Evolutionary conservation across 2,329 filamentous ascomycete genomes (phyloP), one percentile per base, ranked within the genome.

Genomic region (Xylaria sp.): DNA sequence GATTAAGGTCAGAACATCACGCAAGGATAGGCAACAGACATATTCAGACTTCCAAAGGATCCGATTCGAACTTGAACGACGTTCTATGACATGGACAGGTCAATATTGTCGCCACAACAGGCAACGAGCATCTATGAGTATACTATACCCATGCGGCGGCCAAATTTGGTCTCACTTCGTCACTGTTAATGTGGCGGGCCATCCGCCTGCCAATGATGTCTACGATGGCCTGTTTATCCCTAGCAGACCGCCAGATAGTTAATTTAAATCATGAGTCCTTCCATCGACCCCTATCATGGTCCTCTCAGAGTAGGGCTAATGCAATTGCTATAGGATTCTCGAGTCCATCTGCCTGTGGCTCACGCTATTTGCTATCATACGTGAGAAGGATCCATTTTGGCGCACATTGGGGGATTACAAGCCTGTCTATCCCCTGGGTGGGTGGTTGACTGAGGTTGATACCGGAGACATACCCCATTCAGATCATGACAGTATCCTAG

Each of bases 151-250:
- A 55, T n/a, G 25, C n/a, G 23, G 10, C 10, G 36, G 48, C 39
- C 9, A 33, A 23, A 20, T 25, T 46, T 8, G 36, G 33, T 36
- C 36, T 67, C 39, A 33, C 25, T 23, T 55, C 31, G 10, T 63
- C 55, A 55, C 23, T 43, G 20, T 58, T 23, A 13, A 31, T 3
- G 23, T 20, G 51, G 68, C 64, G 64, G 68, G 57, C 64, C 68
- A 64, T 70, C 68, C 68, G 64, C 68, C 23, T 67, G 36, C 64
- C 64, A 70, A 70, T 64, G 25, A 51, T 18, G 48, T 55, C 56
- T 18, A 36, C 9, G 7, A 56, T 9, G 33, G 20, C 49, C 59
- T 63, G 7, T 6, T 60, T 7, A 41, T 39, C 63, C 31, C 63
- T 54, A 66, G 54, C 18, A 49, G 58, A 65, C 62, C 52, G n/a